These are phyloP conservation scores for Elongisporangium senticosum DNA, from an alignment of 352 stramenopile species.

Conservation along the genomic window DNA sequence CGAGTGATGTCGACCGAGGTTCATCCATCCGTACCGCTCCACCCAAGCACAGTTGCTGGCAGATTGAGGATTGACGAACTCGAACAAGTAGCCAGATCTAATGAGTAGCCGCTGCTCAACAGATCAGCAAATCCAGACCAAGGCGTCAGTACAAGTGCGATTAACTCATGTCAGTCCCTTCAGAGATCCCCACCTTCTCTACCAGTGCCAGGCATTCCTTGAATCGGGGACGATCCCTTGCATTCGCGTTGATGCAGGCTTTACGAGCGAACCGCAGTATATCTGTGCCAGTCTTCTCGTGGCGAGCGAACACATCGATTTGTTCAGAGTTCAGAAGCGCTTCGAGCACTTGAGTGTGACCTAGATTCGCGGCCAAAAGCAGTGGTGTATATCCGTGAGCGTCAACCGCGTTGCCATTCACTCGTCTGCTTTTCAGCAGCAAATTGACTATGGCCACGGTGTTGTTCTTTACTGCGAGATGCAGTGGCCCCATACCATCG, in stretches of 20 bases:
- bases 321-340: neutral
- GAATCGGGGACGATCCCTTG: neutral
- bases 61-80: neutral
- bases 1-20: neutral
- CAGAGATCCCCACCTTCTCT: neutral
- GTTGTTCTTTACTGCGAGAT: neutral
- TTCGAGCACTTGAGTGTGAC: neutral
- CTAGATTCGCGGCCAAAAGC: neutral
- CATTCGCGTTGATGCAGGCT: neutral
- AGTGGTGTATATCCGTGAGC: conserved; percentile 56
- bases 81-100: neutral
- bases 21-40: neutral
- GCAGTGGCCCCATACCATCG: neutral
- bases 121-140: too few relatives aligned
- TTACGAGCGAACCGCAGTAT: neutral
- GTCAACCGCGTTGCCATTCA: conserved; percentile 56
- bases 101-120: neutral
- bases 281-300: neutral
- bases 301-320: neutral
- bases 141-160: too few relatives aligned
- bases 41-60: neutral
- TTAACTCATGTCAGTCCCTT: too few relatives aligned
- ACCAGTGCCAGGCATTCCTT: neutral
- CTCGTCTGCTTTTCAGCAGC: neutral
- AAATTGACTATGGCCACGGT: neutral